These are phyloP conservation scores for Cardiospermum halicacabum DNA, from an alignment of 345 rosid species.

Conservation along the genomic window DNA sequence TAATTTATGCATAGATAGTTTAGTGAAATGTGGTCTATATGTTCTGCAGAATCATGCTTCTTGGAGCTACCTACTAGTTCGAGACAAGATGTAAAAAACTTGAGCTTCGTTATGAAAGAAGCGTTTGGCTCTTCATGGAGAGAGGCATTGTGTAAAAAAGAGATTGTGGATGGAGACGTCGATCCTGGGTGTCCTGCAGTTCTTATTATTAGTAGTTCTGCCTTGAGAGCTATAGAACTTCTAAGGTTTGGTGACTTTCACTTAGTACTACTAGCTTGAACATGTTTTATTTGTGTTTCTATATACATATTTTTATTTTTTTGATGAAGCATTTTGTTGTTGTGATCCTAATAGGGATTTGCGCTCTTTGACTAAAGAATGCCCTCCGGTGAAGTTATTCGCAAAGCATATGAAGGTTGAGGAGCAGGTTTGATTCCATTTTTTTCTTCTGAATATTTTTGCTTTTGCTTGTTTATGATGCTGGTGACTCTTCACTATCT, in stretches of 20 bases:
- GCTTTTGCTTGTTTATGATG: neutral
- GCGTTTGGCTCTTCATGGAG: conserved; percentile 62
- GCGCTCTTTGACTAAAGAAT: conserved; percentile 57
- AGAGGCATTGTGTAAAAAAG: conserved; percentile 48
- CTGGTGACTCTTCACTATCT: too few relatives aligned
- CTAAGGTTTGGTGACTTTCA: conserved; percentile 36
- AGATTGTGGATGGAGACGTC: conserved; percentile 40
- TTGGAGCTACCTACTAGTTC: conserved; percentile 41
- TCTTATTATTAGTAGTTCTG: conserved; percentile 61
- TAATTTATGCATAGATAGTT: too few relatives aligned
- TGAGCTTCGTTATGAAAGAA: conserved; percentile 49
- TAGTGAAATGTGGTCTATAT: neutral
- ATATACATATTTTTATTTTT: neutral
- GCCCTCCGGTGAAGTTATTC: conserved; percentile 69
- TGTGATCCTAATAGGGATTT: conserved; percentile 47
- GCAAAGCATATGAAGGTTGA: conserved; percentile 89
- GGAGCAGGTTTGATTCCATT: conserved; percentile 60
- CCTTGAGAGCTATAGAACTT: conserved; percentile 68
- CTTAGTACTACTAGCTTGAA: neutral
- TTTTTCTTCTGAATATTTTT: neutral
- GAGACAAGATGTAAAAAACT: conserved; percentile 39
- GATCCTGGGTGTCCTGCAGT: conserved; percentile 71
- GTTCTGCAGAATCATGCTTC: conserved; percentile 45
- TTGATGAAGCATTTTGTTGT: neutral
- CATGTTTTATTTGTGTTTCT: neutral